Percentiles rank a stretch among this genome's conserved stretches.
These are phyloP conservation scores for Pythium graminicola DNA, from an alignment of 352 stramenopile species.

Conservation along the genomic window DNA sequence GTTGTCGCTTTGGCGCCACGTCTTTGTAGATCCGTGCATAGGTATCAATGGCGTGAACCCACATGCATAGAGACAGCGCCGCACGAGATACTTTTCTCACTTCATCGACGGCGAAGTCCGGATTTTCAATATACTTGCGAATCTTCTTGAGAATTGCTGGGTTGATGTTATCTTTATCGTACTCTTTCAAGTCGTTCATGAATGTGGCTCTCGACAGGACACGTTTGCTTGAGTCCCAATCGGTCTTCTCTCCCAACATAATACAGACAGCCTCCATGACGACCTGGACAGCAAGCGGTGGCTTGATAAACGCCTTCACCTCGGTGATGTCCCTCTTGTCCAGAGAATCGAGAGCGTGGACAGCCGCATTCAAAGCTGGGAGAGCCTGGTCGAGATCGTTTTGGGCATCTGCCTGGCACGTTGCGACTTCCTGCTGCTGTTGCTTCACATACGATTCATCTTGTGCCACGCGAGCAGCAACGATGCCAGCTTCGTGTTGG, in stretches of 20 bases:
- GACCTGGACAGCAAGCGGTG: slow-evolving; percentile 70
- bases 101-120: slow-evolving; percentile 89
- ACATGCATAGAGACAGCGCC: slow-evolving; percentile 59
- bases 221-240: slow-evolving; percentile 84
- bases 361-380: slow-evolving; percentile 86
- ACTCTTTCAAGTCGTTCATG: too few species aligned
- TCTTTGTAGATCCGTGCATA: slow-evolving; percentile 93
- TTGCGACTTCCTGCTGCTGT: slow-evolving; percentile 91
- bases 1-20: slow-evolving; percentile 90
- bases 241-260: slow-evolving; percentile 94
- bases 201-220: slow-evolving; percentile 89
- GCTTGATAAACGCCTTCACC: slow-evolving; percentile 87
- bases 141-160: slow-evolving; percentile 88
- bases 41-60: slow-evolving; percentile 90
- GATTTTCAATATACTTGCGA: slow-evolving; percentile 82
- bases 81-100: slow-evolving; percentile 71
- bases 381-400: slow-evolving; percentile 90
- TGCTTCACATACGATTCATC: slow-evolving; percentile 85
- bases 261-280: slow-evolving; percentile 92
- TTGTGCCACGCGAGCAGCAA: slow-evolving; percentile 88
- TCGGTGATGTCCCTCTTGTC: slow-evolving; percentile 95
- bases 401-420: slow-evolving; percentile 89
- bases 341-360: slow-evolving; percentile 86
- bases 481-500: slow-evolving; percentile 88
- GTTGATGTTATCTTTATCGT: slow-evolving; percentile 87